Evolutionary conservation across 352 stramenopile species (phyloP), one percentile per base, ranked within the genome.

Genomic region (Phytophthora constricta): DNA sequence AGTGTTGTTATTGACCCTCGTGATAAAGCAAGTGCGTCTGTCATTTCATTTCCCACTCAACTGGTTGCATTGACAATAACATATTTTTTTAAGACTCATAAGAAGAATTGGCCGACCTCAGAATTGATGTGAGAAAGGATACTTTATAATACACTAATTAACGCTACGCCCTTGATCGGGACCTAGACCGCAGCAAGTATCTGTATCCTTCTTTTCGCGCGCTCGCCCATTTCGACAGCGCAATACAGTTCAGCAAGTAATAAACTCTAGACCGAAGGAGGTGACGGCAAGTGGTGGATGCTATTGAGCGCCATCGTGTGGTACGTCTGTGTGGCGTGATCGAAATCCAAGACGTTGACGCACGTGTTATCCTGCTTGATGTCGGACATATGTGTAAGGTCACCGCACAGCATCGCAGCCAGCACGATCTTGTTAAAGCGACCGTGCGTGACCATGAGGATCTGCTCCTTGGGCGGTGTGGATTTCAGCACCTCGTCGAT

Each of bases 391-490:
- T 80, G 59, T 2, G 70, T 70, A 19, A 93, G 66, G 11, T 67
- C 69, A 45, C 79, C 81, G 51, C 91, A 70, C 46, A 93, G 77
- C 70, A 93, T 62, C 26, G 89, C 81, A 19, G 85, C 74, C 31
- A 95, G 68, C 39, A 94, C 74, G 43, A 95, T 81, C 73, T 92
- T 93, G 70, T 95, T 95, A 77, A 95, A 95, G 58, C 86, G 85
- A 37, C 86, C 86, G 68, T 95, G 86, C 17, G 85, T 88, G 45
- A 95, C 86, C 57, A 93, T 84, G 19, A 92, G 75, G 48, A 95
- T 74, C 54, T 93, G 83, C 62, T 89, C 79, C 42, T 78, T 66
- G 13, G 79, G 72, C 1, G 49, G 41, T 8, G 74, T 63, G 4
- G 58, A 64, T 52, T 62, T 48, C 47, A 92, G 54, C 4, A 95